Conservation (phyloP, 1,284 basidiomycete genomes). For the Mycosarcoma maydis region DNA sequence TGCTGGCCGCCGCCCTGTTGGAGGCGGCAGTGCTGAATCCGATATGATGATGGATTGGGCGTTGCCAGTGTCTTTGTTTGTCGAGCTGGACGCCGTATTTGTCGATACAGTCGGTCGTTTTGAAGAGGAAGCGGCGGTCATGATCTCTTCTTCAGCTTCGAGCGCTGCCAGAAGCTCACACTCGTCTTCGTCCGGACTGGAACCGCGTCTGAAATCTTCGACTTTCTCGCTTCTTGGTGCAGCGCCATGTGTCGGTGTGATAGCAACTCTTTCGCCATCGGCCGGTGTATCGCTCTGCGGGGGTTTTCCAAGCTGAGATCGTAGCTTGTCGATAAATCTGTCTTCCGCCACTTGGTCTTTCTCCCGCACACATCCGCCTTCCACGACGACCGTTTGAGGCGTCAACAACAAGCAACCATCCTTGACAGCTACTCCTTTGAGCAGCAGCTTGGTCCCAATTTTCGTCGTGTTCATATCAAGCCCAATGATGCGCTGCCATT, state of each 20-base stretch:
- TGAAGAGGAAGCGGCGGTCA: neutral
- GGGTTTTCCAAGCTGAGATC: conserved; percentile 27
- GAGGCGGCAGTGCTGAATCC: neutral
- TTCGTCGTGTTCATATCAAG: conserved; percentile 43
- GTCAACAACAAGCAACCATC: conserved; percentile 25
- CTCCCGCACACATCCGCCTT: conserved; percentile 24
- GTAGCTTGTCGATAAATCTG: conserved; percentile 20
- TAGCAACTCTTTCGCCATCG: too few relatives aligned
- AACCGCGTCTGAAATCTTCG: neutral
- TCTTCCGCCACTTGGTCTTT: conserved; percentile 22
- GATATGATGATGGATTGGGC: too few relatives aligned
- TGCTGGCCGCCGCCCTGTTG: neutral
- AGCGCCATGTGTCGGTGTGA: neutral
- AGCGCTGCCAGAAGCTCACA: conserved; percentile 30
- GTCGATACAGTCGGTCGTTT: neutral
- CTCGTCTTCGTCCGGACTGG: conserved; percentile 40
- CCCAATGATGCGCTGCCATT: conserved; percentile 20
- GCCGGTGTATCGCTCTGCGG: too few relatives aligned
- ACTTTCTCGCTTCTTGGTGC: neutral
- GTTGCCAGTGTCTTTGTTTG: neutral
- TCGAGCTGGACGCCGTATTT: neutral
- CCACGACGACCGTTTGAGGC: conserved; percentile 17
- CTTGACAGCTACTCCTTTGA: conserved; percentile 25
- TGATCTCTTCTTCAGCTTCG: conserved; percentile 24
- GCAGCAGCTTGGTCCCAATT: conserved; percentile 35